Base-by-base conservation (phyloP, 2,329 filamentous ascomycete genomes). In the Paecilomyces fulvus region DNA sequence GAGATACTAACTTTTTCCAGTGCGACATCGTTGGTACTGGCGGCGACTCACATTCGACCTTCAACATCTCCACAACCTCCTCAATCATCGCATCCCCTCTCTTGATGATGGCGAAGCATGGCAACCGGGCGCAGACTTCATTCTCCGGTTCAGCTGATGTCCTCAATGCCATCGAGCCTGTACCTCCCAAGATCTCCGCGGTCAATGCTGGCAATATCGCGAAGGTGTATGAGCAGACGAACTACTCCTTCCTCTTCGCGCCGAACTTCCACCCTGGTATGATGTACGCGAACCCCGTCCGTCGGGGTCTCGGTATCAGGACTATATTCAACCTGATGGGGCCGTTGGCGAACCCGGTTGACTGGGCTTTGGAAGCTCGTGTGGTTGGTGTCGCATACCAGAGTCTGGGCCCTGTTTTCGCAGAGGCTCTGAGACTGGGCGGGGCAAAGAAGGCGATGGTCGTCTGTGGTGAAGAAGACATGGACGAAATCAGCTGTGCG, bases 281-380 rank as follows among this genome's bases (percentile, higher is more conserved):
- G 87, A 87, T 85, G 70, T 87, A 92, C 71, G 91, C 94, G 43
- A 90, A 91, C 3, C 84, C 87, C 1, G 86, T 96, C 61, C 87
- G 94, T 60, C 89, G 85, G 68, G 88, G 95, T 70, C 83, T 99
- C 21, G 92, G 92, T 57, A 92, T 94, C 81, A 85, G 94, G 65
- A 99, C 94, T 1, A 92, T 99, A 63, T 99, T 99, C 84, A 99
- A 99, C 75, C 83, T 99, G 14, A 82, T 99, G 52, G 94, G 94
- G 0, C 94, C 94, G 0, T 79, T 99, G 28, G 88, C 91, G 50
- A 97, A 97, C 73, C 94, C 94, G 0, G 83, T 95, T 17, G 89
- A 96, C 66, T 84, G 86, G 64, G 78, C 83, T 33, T 83, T 99
- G 58, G 94, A 99, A 76, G 91, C 92, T 11, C 85, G 94, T 30